Percentiles rank a stretch among this genome's conserved stretches.
phyloP scores from a whole-genome alignment of 202 grass and related monocot genomes.

The Schoenoplectus triqueter region DNA sequence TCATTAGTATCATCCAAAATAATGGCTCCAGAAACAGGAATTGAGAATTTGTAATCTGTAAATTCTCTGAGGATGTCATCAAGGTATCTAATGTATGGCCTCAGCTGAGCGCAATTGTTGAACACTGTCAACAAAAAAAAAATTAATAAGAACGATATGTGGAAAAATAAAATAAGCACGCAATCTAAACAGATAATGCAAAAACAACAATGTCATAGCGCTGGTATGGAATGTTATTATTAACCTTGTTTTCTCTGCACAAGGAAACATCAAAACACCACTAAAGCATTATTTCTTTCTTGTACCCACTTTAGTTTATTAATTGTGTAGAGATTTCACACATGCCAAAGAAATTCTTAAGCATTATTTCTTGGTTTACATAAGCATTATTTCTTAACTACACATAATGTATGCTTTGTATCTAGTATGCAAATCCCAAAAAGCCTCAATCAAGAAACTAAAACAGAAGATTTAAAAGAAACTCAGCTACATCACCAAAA shows the following conservation, averaged over 20 bases:
- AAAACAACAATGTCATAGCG: not conserved
- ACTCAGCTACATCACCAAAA: not conserved
- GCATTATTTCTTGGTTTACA: not conserved
- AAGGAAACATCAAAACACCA: conserved; percentile 16
- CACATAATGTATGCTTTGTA: not conserved
- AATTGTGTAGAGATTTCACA: not conserved
- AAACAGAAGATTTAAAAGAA: not conserved
- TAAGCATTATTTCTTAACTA: not conserved
- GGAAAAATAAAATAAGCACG: conserved; percentile 5
- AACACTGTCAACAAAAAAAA: conserved; percentile 61
- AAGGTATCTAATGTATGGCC: conserved; percentile 87
- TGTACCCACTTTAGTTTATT: not conserved
- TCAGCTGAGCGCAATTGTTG: conserved; percentile 83
- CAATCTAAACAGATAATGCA: not conserved
- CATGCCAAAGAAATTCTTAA: not conserved
- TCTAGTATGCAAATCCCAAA: not conserved
- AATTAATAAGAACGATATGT: not conserved
- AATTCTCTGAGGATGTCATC: conserved; percentile 97
- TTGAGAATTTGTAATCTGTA: conserved; percentile 87
- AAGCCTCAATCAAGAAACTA: no score
- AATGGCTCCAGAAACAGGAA: conserved; percentile 85
- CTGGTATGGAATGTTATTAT: not conserved
- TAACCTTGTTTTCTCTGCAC: not conserved
- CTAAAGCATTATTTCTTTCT: not conserved
- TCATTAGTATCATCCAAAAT: conserved; percentile 92